Base-by-base conservation (phyloP, 306 rosid genomes). In the Adenanthera pavonina region DNA sequence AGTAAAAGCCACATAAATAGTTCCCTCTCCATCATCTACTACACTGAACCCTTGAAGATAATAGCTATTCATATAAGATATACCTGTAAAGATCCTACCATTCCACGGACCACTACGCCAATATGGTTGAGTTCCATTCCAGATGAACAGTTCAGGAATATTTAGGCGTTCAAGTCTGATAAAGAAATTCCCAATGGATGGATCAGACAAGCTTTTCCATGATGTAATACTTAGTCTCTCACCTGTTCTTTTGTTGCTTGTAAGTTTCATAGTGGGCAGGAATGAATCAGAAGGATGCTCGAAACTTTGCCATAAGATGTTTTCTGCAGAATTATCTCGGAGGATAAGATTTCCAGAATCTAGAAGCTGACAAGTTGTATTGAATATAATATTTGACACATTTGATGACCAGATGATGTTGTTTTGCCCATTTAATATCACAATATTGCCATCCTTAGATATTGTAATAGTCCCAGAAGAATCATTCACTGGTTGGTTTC, bases 331-430 rank as follows among this genome's bases (percentile, higher is more conserved):
- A n/a, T 53, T 34, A 13, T 75, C 72, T 3, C 7, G 30, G 3
- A 76, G 59, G 17, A 47, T 35, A 30, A 76, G 80, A 14, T 76
- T 76, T 10, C 80, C 90, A n/a, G 44, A 57, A 69, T 84, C 85
- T 1, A 20, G 41, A 64, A 84, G 86, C 44, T 60, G 43, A 7
- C 88, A 87, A 16, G 30, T 62, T 10, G 86, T 47, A 52, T 59
- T 54, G 16, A 3, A 34, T 8, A 51, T 3, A 35, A 82, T 16
- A 65, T 38, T 48, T n/a, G 86, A 56, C 38, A 59, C 36, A 59
- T 30, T 25, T 59, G 66, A 59, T 10, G 66, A 59, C 38, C 66
- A 59, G 11, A 59, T 25, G 36, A 10, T 30, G 16, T 0, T 2
- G 15, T 59, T 25, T 10, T 11, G 66, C 14, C 66, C 66, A 30